These are phyloP conservation scores for Ambrosia hybrid DNA, from an alignment of 140 eudicot species.

Conservation along the genomic window DNA sequence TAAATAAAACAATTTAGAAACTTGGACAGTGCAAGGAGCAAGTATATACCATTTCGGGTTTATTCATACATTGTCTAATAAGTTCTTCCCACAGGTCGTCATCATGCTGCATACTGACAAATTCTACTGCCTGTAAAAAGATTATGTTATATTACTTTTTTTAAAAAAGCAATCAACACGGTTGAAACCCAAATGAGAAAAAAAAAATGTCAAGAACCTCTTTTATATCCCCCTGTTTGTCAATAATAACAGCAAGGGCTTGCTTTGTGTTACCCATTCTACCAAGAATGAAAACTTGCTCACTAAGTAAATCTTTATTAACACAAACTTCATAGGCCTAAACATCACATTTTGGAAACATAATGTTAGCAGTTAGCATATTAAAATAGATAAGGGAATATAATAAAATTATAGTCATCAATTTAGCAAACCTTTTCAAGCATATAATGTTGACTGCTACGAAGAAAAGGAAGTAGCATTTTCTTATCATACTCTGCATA, in stretches of 20 bases:
- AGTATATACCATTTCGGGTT: constrained; percentile 87
- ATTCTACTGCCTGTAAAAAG: constrained; percentile 81
- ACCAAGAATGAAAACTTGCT: constrained; percentile 94
- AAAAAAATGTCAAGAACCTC: constrained; percentile 48
- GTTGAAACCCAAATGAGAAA: neutral
- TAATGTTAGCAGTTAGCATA: constrained; percentile 33
- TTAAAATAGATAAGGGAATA: neutral
- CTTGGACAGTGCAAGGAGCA: constrained; percentile 2
- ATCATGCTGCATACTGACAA: constrained; percentile 91
- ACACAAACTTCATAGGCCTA: constrained; percentile 96
- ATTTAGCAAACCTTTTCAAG: constrained; percentile 75
- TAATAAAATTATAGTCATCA: neutral
- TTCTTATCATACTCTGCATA: constrained; percentile 83
- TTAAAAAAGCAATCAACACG: constrained; percentile 2
- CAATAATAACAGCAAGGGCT: constrained; percentile 89
- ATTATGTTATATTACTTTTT: constrained; percentile 8
- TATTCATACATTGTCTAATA: constrained; percentile 74
- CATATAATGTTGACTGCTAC: constrained; percentile 93
- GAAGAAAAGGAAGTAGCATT: constrained; percentile 95
- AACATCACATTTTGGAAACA: constrained; percentile 23
- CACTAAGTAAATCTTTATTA: constrained; percentile 61
- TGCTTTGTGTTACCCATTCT: constrained; percentile 90
- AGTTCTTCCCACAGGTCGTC: constrained; percentile 99
- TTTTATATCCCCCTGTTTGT: constrained; percentile 75
- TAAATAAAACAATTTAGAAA: neutral